These are phyloP conservation scores for Darksidea phi DNA, from an alignment of 495 filamentous ascomycete genomes.

Conservation along the genomic window DNA sequence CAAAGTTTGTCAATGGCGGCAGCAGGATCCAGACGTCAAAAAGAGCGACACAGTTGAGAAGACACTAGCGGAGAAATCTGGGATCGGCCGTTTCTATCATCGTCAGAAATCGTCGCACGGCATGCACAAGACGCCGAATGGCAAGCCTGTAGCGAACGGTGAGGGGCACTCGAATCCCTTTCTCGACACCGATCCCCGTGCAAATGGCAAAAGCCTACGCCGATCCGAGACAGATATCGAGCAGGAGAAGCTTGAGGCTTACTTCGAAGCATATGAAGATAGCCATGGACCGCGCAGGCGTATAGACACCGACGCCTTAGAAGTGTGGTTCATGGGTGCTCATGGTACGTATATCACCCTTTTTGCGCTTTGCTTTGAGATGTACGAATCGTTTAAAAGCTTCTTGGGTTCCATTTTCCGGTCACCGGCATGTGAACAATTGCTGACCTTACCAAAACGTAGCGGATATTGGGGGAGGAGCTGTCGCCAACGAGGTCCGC, in stretches of 20 bases:
- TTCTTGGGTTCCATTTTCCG: too few relatives aligned
- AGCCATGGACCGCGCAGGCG: constrained; percentile 10
- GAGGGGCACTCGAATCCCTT: too few relatives aligned
- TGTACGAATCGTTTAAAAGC: too few relatives aligned
- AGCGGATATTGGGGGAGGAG: constrained; percentile 44
- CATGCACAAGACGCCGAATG: too few relatives aligned
- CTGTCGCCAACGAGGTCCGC: constrained; percentile 40
- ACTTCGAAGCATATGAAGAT: constrained; percentile 34
- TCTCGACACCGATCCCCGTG: too few relatives aligned
- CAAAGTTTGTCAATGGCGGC: constrained; percentile 42
- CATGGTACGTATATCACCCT: constrained; percentile 22
- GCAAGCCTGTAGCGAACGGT: too few relatives aligned
- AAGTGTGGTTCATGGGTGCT: constrained; percentile 45
- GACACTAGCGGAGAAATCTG: too few relatives aligned
- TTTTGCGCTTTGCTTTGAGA: too few relatives aligned
- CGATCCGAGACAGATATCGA: not conserved
- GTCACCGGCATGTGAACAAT: too few relatives aligned
- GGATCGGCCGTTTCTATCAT: too few relatives aligned
- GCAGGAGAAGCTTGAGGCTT: constrained; percentile 20
- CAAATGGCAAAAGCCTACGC: too few relatives aligned
- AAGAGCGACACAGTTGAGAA: not conserved
- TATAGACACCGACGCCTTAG: constrained; percentile 39
- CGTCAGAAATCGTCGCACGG: too few relatives aligned
- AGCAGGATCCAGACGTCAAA: constrained; percentile 26
- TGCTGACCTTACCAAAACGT: constrained; percentile 9